Evolutionary conservation across 768 basidiomycete species (phyloP).

Genomic region (Mycena rosella): DNA sequence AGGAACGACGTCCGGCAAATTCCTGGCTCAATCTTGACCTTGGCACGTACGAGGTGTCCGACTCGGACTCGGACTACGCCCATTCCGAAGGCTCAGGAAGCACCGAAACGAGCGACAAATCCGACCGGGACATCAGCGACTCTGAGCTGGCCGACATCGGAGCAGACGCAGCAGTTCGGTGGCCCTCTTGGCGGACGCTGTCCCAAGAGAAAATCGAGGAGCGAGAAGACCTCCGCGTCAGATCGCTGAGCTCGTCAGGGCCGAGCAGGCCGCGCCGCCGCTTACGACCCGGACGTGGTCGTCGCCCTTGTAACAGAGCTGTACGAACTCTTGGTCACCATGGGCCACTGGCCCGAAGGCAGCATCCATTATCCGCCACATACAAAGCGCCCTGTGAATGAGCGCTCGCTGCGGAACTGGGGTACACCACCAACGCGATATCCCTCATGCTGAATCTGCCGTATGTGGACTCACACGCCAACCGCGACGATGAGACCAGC

Average conservation of each 20-base stretch:
- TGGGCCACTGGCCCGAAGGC: slow-evolving; percentile 31
- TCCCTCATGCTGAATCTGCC: slow-evolving; percentile 26
- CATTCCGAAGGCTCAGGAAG: too few relatives aligned
- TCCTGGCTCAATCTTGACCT: neutral
- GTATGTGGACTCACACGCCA: neutral
- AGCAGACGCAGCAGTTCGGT: neutral
- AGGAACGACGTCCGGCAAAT: too few relatives aligned
- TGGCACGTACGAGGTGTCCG: slow-evolving; percentile 6
- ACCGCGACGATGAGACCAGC: neutral
- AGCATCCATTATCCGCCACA: slow-evolving; percentile 23
- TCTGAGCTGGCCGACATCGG: slow-evolving; percentile 3
- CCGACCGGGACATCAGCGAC: slow-evolving; percentile 17
- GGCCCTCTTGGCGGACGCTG: neutral
- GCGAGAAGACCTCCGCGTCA: slow-evolving; percentile 11
- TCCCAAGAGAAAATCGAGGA: slow-evolving; percentile 6
- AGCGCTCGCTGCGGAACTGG: slow-evolving; percentile 20
- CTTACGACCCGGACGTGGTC: slow-evolving; percentile 22
- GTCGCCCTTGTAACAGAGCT: slow-evolving; percentile 25
- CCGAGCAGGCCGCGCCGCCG: slow-evolving; percentile 23
- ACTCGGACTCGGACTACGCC: slow-evolving; percentile 6
- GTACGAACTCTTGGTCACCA: slow-evolving; percentile 21
- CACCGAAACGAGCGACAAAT: too few relatives aligned
- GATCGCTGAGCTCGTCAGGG: slow-evolving; percentile 16
- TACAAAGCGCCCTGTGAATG: slow-evolving; percentile 16
- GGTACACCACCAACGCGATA: slow-evolving; percentile 18